Evolutionary conservation across 345 rosid genomes (phyloP), one percentile per base, ranked within the genome.

Genomic region (Eucalyptus coolabah): DNA sequence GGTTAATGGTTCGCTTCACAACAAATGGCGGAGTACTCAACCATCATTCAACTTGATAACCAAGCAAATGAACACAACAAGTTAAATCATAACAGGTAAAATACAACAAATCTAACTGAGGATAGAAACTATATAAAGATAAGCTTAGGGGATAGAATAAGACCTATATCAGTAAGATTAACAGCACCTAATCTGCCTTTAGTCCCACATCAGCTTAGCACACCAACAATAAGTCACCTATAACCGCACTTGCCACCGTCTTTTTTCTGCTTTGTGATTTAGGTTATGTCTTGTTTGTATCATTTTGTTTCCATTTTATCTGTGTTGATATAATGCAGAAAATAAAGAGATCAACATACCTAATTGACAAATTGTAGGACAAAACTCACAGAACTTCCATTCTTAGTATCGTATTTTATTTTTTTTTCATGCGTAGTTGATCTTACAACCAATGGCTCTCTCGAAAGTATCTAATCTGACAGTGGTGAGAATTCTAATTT

Each of bases 171-270:
- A 12, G 7, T 59, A 59, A 26, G 65, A 59, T 59, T 59, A 59
- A 59, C 2, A 12, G 0, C 28, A 59, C 30, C 7, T 26, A 59
- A 59, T 59, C n/a, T 59, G 4, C 65, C 65, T 24, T 26, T 7
- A 59, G n/a, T 26, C 65, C 65, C 65, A 59, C 65, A 59, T 59
- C 2, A 1, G n/a, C n/a, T 26, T 59, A 59, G n/a, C 7, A 5
- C n/a, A 59, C 28, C n/a, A 59, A 24, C 12, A 0, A 59, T 26
- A 7, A 59, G 0, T 59, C 65, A 59, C 30, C n/a, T 59, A 59
- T 26, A 26, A 26, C 2, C 2, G 0, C 65, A 59, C 65, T 59
- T 0, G 4, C n/a, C 65, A 59, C 65, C 2, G 0, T 26, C 65
- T 26, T 59, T 5, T 10, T 24, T 26, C 0, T 26, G 4, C 30